These are phyloP conservation scores for Borealophlyctis nickersoniae DNA, from an alignment of 192 early-diverging fungal genomes.

Conservation along the genomic window DNA sequence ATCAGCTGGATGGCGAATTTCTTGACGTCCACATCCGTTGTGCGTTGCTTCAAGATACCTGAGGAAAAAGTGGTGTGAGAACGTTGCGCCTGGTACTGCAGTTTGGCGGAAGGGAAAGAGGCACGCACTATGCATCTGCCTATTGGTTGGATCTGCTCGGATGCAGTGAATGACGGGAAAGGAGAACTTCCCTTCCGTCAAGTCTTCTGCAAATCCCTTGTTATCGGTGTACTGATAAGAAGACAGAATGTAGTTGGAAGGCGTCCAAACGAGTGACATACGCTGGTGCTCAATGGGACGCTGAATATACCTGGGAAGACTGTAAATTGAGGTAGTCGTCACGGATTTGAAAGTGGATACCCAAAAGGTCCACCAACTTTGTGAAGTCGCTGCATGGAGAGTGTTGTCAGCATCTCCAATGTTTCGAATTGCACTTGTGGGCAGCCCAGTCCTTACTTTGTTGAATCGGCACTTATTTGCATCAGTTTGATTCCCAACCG, in stretches of 20 bases:
- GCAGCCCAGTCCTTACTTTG: slow-evolving; percentile 12
- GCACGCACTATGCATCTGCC: slow-evolving; percentile 69
- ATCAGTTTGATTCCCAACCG: slow-evolving; percentile 91
- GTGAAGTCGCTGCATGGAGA: slow-evolving; percentile 67
- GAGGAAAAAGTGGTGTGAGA: neutral
- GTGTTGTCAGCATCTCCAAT: slow-evolving; percentile 5
- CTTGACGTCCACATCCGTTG: slow-evolving; percentile 79
- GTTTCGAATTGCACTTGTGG: neutral
- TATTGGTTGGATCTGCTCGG: slow-evolving; percentile 50
- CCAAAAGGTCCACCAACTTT: slow-evolving; percentile 79
- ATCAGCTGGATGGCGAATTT: slow-evolving; percentile 80
- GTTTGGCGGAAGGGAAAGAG: neutral
- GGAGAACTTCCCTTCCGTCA: slow-evolving; percentile 99
- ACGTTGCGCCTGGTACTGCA: neutral
- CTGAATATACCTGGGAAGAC: slow-evolving; percentile 66
- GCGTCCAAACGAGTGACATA: no score
- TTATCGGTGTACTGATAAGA: slow-evolving; percentile 73
- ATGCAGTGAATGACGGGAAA: slow-evolving; percentile 92
- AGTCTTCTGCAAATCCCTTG: slow-evolving; percentile 98
- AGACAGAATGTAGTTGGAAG: neutral
- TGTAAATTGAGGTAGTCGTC: slow-evolving; percentile 97
- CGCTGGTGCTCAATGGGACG: no score
- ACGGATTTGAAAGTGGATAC: slow-evolving; percentile 93
- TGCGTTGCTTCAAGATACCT: slow-evolving; percentile 87
- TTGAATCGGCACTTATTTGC: slow-evolving; percentile 56